A percentile compares a stretch with the other conserved stretches of the same genome.
Evolutionary conservation across 2,329 filamentous ascomycete species (phyloP).

Genomic region (Monilinia polystroma): DNA sequence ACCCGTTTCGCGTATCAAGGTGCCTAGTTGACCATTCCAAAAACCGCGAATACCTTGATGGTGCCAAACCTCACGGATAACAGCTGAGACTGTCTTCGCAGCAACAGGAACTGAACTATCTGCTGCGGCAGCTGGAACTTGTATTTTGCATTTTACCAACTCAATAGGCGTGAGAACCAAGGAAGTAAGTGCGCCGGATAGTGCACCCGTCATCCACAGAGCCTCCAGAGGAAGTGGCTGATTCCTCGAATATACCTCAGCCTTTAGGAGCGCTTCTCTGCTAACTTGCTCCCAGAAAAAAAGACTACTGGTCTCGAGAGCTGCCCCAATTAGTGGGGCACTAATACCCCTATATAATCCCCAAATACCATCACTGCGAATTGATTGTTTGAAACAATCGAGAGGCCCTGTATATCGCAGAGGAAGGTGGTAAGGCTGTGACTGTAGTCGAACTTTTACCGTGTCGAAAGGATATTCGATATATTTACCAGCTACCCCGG

Average conservation of each 20-base stretch:
- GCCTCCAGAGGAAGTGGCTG: constrained; percentile 70
- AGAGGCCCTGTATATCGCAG: constrained; percentile 81
- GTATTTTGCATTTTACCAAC: constrained; percentile 97
- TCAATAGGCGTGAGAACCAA: constrained; percentile 92
- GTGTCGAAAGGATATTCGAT: constrained; percentile 99
- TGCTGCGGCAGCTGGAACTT: constrained; percentile 58
- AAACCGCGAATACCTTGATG: constrained; percentile 83
- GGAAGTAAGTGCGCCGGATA: constrained; percentile 85
- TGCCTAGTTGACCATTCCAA: constrained; percentile 94
- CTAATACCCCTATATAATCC: constrained; percentile 86
- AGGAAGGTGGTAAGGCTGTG: constrained; percentile 83
- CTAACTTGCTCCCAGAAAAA: constrained; percentile 88
- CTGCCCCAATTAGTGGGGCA: constrained; percentile 85
- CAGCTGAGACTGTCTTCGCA: constrained; percentile 62
- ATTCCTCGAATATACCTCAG: constrained; percentile 50
- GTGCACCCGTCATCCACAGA: constrained; percentile 77
- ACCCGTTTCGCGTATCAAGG: constrained; percentile 88
- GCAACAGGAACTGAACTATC: constrained; percentile 46
- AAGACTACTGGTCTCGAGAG: constrained; percentile 85
- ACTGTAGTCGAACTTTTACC: constrained; percentile 94
- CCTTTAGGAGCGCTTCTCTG: constrained; percentile 60
- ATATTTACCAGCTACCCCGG: constrained; percentile 88
- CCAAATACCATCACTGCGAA: constrained; percentile 73
- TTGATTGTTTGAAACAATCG: constrained; percentile 89
- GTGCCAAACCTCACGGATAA: constrained; percentile 77